These are phyloP conservation scores for Trichophaea hybrida DNA, from an alignment of 2,329 filamentous ascomycete genomes.

Conservation along the genomic window DNA sequence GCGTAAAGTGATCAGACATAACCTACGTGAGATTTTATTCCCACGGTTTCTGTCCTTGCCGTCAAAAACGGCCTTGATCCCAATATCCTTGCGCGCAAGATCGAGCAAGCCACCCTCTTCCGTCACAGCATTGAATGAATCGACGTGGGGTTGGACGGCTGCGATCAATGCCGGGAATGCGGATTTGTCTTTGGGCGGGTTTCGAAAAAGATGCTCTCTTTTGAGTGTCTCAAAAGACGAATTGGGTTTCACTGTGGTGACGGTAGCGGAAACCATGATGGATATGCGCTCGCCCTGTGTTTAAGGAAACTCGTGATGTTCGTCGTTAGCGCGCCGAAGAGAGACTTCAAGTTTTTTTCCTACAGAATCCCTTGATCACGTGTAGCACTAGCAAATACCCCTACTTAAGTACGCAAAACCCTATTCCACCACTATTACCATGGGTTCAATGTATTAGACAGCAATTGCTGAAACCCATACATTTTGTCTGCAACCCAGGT, in stretches of 20 bases:
- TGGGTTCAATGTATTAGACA: too few species aligned
- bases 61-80: conserved; percentile 74
- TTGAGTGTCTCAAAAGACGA: conserved; percentile 59
- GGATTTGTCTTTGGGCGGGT: conserved; percentile 73
- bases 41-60: conserved; percentile 53
- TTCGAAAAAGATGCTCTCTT: conserved; percentile 74
- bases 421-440: too few species aligned
- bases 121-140: conserved; percentile 90
- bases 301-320: neutral
- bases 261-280: neutral
- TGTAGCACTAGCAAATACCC: too few species aligned
- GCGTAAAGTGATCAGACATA: neutral
- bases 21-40: conserved; percentile 51
- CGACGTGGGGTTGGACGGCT: conserved; percentile 81
- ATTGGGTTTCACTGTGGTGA: conserved; percentile 3
- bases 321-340: neutral
- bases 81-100: conserved; percentile 74
- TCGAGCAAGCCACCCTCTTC: conserved; percentile 56
- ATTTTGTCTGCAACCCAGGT: too few species aligned
- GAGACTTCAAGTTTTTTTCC: too few species aligned
- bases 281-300: neutral
- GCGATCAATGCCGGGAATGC: conserved; percentile 76
- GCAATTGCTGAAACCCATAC: too few species aligned
- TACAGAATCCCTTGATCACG: too few species aligned
- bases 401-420: too few species aligned